Evolutionary conservation across 805 yeast species (phyloP), one percentile per base, ranked within the genome.

Genomic region (Yamadazyma akitaensis): DNA sequence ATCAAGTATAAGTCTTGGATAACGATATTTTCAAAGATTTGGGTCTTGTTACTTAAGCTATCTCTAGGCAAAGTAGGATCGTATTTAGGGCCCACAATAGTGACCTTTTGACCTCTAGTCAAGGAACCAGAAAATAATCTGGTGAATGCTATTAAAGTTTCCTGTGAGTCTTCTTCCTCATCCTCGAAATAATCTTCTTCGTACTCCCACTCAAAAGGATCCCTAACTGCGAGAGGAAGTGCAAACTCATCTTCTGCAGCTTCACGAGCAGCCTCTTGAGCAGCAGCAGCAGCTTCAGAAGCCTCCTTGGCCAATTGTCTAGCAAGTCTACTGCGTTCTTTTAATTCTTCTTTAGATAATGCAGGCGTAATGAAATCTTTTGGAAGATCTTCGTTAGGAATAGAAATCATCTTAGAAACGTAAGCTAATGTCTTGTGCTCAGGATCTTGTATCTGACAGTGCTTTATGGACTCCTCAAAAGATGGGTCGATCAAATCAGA

Each of bases 121-220:
- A 94, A 65, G 0, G 89, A 79, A 2, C 99, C 99, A 50, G 96
- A 84, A 60, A 84, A 94, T 0, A 94, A 76, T 58, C 99, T 79
- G 0, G 96, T 83, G 63, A 92, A 88, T 0, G 96, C 99, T 52
- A 94, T 80, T 48, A 92, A 65, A 1, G 81, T 85, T 58, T 91
- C 97, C 31, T 64, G 70, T 21, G 69, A 73, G 24, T 65, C 72
- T 5, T 68, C 77, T 17, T 74, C 81, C 2, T 68, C 61, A 56
- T 79, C 55, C 2, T 73, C 80, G 41, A 58, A 58, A 41, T 57
- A 68, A 32, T 76, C 82, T 26, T 79, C 84, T 48, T 80, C 81
- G 37, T 64, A 65, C 49, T 69, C 75, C 70, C 74, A 71, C 52
- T 69, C 70, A 51, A 71, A 71, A 13, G 72, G 64, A 51, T 70